Conservation (phyloP, 495 filamentous ascomycete species). For the Trichoderma virens region DNA sequence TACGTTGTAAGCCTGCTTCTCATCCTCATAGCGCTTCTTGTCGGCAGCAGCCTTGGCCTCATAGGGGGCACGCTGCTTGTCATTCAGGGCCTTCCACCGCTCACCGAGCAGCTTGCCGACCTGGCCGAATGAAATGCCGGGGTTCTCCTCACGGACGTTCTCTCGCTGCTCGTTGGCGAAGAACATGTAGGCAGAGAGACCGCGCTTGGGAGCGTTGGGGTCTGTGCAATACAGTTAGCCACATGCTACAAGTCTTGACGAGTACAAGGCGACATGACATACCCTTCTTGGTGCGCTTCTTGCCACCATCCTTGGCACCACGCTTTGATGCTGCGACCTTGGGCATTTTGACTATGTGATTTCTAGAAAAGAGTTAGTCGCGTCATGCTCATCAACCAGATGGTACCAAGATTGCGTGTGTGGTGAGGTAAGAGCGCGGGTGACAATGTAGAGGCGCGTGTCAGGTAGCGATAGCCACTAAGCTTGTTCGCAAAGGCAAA, state of each 20-base stretch:
- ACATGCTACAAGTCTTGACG: conserved; percentile 47
- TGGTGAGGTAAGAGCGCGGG: background rate
- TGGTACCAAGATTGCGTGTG: background rate
- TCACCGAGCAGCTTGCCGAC: conserved; percentile 97
- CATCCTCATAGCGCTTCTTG: conserved; percentile 98
- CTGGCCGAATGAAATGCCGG: conserved; percentile 94
- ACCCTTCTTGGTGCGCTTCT: conserved; percentile 51
- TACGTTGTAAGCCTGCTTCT: conserved; percentile 90
- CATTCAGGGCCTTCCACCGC: conserved; percentile 91
- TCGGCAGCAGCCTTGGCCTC: conserved; percentile 91
- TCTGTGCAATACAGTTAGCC: conserved; percentile 49
- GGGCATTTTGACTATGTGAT: conserved; percentile 28
- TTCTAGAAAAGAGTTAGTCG: background rate
- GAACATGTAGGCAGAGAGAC: conserved; percentile 99
- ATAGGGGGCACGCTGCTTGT: conserved; percentile 84
- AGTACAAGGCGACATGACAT: conserved; percentile 55
- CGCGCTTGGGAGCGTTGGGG: conserved; percentile 97
- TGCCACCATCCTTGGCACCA: conserved; percentile 30
- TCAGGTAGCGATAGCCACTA: background rate
- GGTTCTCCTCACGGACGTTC: conserved; percentile 96
- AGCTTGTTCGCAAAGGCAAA: background rate
- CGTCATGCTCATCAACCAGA: background rate
- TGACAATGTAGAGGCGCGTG: too few relatives aligned
- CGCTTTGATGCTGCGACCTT: conserved; percentile 40
- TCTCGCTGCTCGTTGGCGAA: conserved; percentile 99